Conservation (phyloP, 73 alveolate genomes). For the Tetrahymena borealis region DNA sequence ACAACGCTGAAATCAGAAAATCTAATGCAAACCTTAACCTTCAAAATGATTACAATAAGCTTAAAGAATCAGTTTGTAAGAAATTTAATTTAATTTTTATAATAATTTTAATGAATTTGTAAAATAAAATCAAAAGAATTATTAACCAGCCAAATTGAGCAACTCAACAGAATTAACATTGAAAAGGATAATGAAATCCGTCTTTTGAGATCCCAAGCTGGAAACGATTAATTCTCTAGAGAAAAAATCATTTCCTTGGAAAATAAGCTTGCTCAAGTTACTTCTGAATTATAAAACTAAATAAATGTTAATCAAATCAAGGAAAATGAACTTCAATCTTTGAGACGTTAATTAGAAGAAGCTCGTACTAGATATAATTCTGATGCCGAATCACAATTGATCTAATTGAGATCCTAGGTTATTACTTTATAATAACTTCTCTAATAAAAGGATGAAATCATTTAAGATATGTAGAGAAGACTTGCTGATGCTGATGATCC, state of each 20-base stretch:
- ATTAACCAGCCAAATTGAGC: neutral
- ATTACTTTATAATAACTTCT: neutral
- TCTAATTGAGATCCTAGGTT: neutral
- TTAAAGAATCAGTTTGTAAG: neutral
- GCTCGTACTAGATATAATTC: neutral
- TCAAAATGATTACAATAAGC: neutral
- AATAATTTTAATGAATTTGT: neutral
- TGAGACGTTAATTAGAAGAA: neutral
- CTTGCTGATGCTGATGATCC: neutral
- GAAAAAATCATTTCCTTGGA: neutral
- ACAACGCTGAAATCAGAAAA: neutral
- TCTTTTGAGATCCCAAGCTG: neutral
- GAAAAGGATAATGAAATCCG: neutral
- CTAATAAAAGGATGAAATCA: neutral
- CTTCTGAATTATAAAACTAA: neutral
- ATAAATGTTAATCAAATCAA: neutral
- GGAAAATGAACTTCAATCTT: neutral
- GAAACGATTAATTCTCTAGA: neutral
- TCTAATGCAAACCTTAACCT: neutral
- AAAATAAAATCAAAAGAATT: neutral
- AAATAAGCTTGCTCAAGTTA: neutral
- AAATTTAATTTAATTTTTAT: neutral
- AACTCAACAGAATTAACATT: neutral
- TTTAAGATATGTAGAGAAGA: neutral
- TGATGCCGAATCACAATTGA: neutral